These are phyloP conservation scores for Thermoascus crustaceus DNA, from an alignment of 2,329 filamentous ascomycete species.

Conservation along the genomic window DNA sequence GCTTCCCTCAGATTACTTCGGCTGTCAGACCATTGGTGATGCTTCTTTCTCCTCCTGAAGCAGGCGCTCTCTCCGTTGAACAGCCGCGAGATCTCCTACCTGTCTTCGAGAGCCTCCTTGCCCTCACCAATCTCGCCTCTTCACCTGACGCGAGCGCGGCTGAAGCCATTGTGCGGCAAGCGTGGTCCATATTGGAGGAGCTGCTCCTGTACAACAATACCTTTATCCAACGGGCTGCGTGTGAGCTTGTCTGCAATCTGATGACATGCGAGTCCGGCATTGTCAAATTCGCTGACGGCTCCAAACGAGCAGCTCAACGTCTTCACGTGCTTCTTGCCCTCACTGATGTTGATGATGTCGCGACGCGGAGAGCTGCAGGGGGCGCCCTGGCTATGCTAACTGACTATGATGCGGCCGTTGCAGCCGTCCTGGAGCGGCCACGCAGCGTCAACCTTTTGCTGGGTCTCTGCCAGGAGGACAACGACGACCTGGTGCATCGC, in stretches of 20 bases:
- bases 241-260: conserved; percentile 87
- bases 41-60: conserved; percentile 60
- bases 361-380: conserved; percentile 73
- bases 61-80: conserved; percentile 41
- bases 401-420: conserved; percentile 65
- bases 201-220: conserved; percentile 68
- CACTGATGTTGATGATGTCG: conserved; percentile 72
- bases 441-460: conserved; percentile 71
- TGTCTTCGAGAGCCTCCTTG: conserved; percentile 82
- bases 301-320: conserved; percentile 60
- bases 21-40: conserved; percentile 75
- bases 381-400: conserved; percentile 82
- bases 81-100: conserved; percentile 70
- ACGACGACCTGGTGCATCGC: conserved; percentile 48
- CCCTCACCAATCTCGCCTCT: conserved; percentile 87
- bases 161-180: conserved; percentile 64
- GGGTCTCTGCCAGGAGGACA: conserved; percentile 64
- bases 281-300: conserved; percentile 44
- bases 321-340: conserved; percentile 80
- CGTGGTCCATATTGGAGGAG: conserved; percentile 74
- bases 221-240: conserved; percentile 70
- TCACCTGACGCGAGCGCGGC: conserved; percentile 40
- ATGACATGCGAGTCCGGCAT: conserved; percentile 39
- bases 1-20: conserved; percentile 61
- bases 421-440: conserved; percentile 60